A percentile compares a stretch with the other conserved stretches of the same genome.
Evolutionary conservation across 2,329 filamentous ascomycete genomes (phyloP).

Genomic region (Pseudocercospora musae): DNA sequence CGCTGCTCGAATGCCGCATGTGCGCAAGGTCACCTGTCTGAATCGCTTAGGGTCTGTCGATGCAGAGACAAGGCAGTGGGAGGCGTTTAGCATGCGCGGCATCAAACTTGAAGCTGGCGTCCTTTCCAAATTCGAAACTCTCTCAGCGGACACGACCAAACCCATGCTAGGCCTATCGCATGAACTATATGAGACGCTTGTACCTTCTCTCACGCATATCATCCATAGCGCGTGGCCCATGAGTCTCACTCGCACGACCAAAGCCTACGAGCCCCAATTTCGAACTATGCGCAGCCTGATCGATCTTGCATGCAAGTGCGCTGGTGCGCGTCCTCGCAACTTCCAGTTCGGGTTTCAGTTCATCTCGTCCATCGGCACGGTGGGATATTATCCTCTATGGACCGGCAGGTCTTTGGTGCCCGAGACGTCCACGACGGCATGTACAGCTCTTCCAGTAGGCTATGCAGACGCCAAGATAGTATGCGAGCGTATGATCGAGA

Average conservation of each 20-base stretch:
- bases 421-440: conserved; percentile 43
- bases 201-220: conserved; percentile 47
- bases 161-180: conserved; percentile 48
- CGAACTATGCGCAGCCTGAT: conserved; percentile 51
- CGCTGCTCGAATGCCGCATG: conserved; percentile 28
- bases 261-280: conserved; percentile 52
- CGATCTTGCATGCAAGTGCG: conserved; percentile 41
- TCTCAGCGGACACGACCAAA: conserved; percentile 49
- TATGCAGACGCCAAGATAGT: conserved; percentile 54
- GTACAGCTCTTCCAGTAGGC: conserved; percentile 44
- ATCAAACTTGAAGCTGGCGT: conserved; percentile 22
- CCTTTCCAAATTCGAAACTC: conserved; percentile 43
- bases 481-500: conserved; percentile 51
- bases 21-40: conserved; percentile 44
- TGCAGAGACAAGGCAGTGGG: conserved; percentile 35
- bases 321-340: conserved; percentile 19
- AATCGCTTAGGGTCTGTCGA: conserved; percentile 41
- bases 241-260: conserved; percentile 51
- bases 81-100: conserved; percentile 29
- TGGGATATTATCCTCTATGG: conserved; percentile 35
- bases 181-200: conserved; percentile 40
- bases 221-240: conserved; percentile 57
- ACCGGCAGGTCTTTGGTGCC: conserved; percentile 37
- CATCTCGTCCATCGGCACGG: conserved; percentile 43
- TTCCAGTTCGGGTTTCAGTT: conserved; percentile 38